Base-by-base conservation (phyloP, 805 yeast genomes). In the Yarrowia hollandica region DNA sequence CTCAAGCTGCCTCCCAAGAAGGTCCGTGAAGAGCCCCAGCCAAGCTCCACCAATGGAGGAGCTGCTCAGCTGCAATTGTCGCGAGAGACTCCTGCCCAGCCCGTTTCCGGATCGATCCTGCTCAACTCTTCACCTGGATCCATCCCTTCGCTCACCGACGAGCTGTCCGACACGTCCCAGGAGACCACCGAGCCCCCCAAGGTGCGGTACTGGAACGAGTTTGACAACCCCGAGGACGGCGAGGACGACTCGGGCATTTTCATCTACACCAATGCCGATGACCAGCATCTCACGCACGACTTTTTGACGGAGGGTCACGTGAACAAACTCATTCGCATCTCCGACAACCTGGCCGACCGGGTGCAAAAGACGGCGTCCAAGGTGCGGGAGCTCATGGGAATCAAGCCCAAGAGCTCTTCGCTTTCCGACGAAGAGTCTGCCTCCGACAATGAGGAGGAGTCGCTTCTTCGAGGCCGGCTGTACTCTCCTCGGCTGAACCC, bases 151-250 rank as follows among this genome's bases (percentile, higher is more conserved):
- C 26, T 52, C 14, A 37, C 44, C 1, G 58, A 52, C 15, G 58
- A 37, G 42, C 34, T 35, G 14, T 52, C 58, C 1, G 58, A 52
- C 26, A 37, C 44, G 6, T 35, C 58, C 1, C 44, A 35, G 44
- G 58, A 52, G 21, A 33, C 55, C 14, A 23, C 58, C 9, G 58
- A 52, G 33, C 42, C 44, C 3, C 58, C 68, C 28, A 56, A 69
- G 54, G 64, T 69, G 37, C 68, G 84, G 44, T 83, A 83, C 67
- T 83, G 88, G 88, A 83, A 83, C 65, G 88, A 83, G 70, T 83
- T 83, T 66, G 88, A 83, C 65, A 76, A 83, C 64, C 82, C 84
- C 0, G 87, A 82, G 60, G 80, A 71, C 41, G 48, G 48, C 22
- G 76, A 74, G 28, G 74, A 68, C 30, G 72, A 65, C 6, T 75